Conservation (phyloP, 139 green algal species). For the Micromonas pusilla region DNA sequence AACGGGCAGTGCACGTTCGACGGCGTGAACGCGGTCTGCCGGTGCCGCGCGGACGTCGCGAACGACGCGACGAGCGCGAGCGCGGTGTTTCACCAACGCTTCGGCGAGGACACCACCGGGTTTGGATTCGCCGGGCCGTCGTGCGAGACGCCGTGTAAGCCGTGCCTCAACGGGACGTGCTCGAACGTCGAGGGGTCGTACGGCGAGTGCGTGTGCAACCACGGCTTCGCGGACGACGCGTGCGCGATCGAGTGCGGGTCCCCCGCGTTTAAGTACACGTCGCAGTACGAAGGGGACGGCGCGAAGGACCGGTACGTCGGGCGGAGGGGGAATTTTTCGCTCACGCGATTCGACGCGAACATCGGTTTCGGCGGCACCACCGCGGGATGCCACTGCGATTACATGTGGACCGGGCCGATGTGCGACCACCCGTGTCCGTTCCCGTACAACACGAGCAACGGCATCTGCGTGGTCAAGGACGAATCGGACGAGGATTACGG, state of each 20-base stretch:
- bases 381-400: slow-evolving; percentile 17
- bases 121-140: slow-evolving; percentile 2
- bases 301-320: not conserved
- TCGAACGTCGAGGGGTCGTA: not conserved
- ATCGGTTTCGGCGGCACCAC: not conserved
- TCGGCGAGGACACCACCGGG: not conserved
- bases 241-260: slow-evolving; percentile 20
- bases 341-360: not conserved
- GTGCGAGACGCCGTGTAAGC: not conserved
- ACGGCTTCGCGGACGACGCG: not conserved
- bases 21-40: not conserved
- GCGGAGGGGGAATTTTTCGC: not conserved
- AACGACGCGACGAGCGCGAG: not conserved
- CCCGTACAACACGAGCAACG: slow-evolving; percentile 4
- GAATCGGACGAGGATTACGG: not conserved
- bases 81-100: not conserved
- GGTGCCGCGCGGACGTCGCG: not conserved
- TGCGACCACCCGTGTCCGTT: slow-evolving; percentile 8
- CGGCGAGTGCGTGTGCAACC: slow-evolving; percentile 18
- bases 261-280: not conserved
- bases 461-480: slow-evolving; percentile 14
- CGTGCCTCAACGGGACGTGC: slow-evolving; percentile 25
- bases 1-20: slow-evolving; percentile 7
- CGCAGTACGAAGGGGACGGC: not conserved
- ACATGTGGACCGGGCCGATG: slow-evolving; percentile 8